phyloP scores from a whole-genome alignment of 495 filamentous ascomycete genomes.

The Penicillium nucicola region DNA sequence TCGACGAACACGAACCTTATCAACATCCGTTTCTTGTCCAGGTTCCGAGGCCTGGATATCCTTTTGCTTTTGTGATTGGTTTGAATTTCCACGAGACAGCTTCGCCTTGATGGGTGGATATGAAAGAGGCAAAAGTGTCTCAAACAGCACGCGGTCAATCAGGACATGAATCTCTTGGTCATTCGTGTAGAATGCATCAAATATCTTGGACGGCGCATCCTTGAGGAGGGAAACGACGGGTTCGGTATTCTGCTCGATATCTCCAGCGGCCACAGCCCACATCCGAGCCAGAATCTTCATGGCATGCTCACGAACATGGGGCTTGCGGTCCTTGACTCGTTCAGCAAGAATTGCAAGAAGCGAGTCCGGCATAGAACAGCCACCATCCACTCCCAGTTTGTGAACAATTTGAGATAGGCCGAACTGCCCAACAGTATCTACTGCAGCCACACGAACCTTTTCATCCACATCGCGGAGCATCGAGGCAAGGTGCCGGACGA shows the following conservation, averaged over 20 bases:
- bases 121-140: conserved; percentile 76
- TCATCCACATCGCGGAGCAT: conserved; percentile 89
- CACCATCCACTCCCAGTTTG: conserved; percentile 73
- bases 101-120: conserved; percentile 81
- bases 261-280: conserved; percentile 87
- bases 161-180: conserved; percentile 80
- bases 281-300: conserved; percentile 80
- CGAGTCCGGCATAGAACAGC: conserved; percentile 64
- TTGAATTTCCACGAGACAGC: conserved; percentile 54
- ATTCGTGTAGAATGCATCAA: conserved; percentile 88
- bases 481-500: conserved; percentile 70
- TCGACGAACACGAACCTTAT: conserved; percentile 81
- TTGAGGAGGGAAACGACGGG: conserved; percentile 66
- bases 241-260: conserved; percentile 81
- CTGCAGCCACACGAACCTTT: conserved; percentile 81
- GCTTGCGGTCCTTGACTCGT: conserved; percentile 82
- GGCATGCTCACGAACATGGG: conserved; percentile 75
- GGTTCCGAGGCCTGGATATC: conserved; percentile 45
- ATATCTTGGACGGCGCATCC: conserved; percentile 78
- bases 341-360: conserved; percentile 79
- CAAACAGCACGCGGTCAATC: conserved; percentile 82
- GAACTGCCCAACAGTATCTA: conserved; percentile 75
- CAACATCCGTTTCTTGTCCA: conserved; percentile 60
- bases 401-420: conserved; percentile 72
- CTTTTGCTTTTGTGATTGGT: conserved; percentile 57